Evolutionary conservation across 2,329 filamentous ascomycete genomes (phyloP), one percentile per base, ranked within the genome.

Genomic region (Colletotrichum trifolii): DNA sequence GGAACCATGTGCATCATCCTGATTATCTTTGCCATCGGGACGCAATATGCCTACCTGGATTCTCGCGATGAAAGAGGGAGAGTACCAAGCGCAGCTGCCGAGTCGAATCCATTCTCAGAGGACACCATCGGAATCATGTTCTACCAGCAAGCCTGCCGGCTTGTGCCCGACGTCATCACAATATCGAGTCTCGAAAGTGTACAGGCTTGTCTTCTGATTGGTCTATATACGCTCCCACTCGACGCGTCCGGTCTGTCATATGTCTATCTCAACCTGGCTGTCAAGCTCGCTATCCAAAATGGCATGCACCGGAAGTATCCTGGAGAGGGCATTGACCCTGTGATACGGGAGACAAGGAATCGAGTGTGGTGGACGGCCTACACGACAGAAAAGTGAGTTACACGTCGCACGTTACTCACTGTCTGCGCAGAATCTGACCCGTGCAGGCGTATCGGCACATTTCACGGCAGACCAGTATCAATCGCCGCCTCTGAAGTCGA

Each of bases 251-350:
- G 85, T 0, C 72, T 87, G 17, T 83, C 83, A 2, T 88, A 87
- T 67, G 85, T 84, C 3, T 88, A 88, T 67, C 77, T 87, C 50
- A 84, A 84, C 7, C 72, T 88, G 11, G 83, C 84, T 2, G 75
- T 87, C 46, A 86, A 85, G 64, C 75, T 88, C 63, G 85, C 85
- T 2, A 86, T 87, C 12, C 85, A 87, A 66, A 87, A 87, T 69
- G 85, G 85, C 9, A 86, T 88, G 85, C 85, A 88, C 68, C 77
- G 85, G 53, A 82, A 78, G 58, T 83, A 82, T 62, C 74, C 79
- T 2, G 82, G 81, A 2, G 79, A 81, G 54, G 81, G 78, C 0
- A 75, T 86, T 10, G 81, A 83, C 36, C 74, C 80, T 10, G 77
- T 78, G 36, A 80, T 83, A 65, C 76, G 83, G 12, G 84, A 87